Evolutionary conservation across 1,139 yeast genomes (phyloP).

Genomic region (Diutina ranongensis): DNA sequence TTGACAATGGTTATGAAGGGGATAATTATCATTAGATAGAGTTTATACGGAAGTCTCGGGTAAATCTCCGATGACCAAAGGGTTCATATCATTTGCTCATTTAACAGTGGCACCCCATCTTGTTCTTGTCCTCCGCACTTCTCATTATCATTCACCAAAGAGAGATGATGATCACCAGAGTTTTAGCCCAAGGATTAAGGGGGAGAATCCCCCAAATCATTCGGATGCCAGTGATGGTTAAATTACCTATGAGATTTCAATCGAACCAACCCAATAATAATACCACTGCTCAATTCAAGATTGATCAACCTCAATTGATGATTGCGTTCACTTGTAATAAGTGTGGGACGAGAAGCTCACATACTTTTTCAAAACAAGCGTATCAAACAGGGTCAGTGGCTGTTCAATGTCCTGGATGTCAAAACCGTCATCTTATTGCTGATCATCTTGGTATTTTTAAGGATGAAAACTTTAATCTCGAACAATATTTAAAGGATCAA

Average conservation of each 20-base stretch:
- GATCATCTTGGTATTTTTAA: slow-evolving; percentile 81
- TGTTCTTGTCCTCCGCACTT: too few relatives aligned
- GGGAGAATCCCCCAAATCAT: neutral
- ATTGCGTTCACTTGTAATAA: slow-evolving; percentile 88
- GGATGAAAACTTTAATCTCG: slow-evolving; percentile 62
- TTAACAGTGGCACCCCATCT: too few relatives aligned
- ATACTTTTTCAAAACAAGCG: slow-evolving; percentile 83
- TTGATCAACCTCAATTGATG: slow-evolving; percentile 67
- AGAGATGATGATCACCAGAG: neutral
- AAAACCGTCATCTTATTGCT: slow-evolving; percentile 80
- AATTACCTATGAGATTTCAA: neutral
- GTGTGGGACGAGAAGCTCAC: slow-evolving; percentile 77
- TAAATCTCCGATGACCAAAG: too few relatives aligned
- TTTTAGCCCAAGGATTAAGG: neutral
- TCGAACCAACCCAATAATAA: neutral
- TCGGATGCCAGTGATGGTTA: neutral
- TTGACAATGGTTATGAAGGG: too few relatives aligned
- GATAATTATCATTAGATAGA: too few relatives aligned
- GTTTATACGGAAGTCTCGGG: too few relatives aligned
- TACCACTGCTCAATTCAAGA: slow-evolving; percentile 17
- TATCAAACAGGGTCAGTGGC: slow-evolving; percentile 79
- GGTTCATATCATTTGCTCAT: too few relatives aligned
- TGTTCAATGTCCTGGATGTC: slow-evolving; percentile 87
- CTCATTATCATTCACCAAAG: too few relatives aligned
- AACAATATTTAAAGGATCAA: slow-evolving; percentile 64